Conservation (phyloP, 306 rosid species). For the Parietaria judaica region DNA sequence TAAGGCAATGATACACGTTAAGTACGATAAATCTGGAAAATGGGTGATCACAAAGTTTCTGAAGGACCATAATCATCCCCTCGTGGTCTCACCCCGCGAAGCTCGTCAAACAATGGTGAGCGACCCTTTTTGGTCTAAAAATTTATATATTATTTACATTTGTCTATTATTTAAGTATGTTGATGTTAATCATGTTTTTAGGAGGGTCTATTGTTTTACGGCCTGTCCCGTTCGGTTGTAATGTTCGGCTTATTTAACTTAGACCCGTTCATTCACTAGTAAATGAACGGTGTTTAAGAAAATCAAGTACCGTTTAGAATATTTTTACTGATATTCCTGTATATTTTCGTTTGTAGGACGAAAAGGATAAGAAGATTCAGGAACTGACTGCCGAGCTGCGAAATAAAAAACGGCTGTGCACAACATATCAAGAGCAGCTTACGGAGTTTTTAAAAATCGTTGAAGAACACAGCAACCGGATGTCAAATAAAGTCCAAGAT, state of each 20-base stretch:
- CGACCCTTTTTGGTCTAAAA: slow-evolving; percentile 6
- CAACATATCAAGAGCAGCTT: slow-evolving; percentile 73
- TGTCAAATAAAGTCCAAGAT: slow-evolving; percentile 54
- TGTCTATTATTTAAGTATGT: too few relatives aligned
- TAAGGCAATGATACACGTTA: slow-evolving; percentile 93
- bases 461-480: slow-evolving; percentile 68
- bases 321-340: slow-evolving; percentile 2
- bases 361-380: slow-evolving; percentile 84
- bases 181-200: too few relatives aligned
- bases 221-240: too few relatives aligned
- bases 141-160: background rate
- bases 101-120: slow-evolving; percentile 93
- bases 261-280: too few relatives aligned
- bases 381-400: slow-evolving; percentile 84
- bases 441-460: slow-evolving; percentile 60
- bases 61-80: slow-evolving; percentile 85
- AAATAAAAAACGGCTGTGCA: slow-evolving; percentile 68
- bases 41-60: slow-evolving; percentile 91
- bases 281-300: too few relatives aligned
- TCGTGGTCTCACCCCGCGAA: slow-evolving; percentile 85
- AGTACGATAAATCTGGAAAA: slow-evolving; percentile 75
- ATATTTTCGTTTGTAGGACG: slow-evolving; percentile 48
- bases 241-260: too few relatives aligned
- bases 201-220: too few relatives aligned
- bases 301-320: slow-evolving; percentile 7